Base-by-base conservation (phyloP, 2,329 filamentous ascomycete genomes). In the Colletotrichum siamense region DNA sequence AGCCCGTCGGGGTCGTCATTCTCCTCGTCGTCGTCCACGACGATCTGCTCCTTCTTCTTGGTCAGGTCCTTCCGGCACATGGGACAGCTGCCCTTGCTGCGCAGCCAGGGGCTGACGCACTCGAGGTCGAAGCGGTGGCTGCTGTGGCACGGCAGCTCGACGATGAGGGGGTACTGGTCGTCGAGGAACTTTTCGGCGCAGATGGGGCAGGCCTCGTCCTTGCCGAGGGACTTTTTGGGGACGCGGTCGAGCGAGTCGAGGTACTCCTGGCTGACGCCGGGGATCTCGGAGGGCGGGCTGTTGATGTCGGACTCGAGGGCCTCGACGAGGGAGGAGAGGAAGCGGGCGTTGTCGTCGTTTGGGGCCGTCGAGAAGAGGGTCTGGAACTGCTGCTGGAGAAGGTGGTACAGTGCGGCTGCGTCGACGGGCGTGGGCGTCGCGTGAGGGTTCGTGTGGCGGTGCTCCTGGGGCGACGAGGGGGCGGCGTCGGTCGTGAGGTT, bases 21-120 rank as follows among this genome's bases (percentile, higher is more conserved):
- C 26, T 91, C 89, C 22, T 91, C 89, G 0, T 86, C 86, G 4
- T 89, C 88, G 2, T 89, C 88, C 32, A 85, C 84, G 15, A 85
- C 82, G 22, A 85, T 85, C n/a, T 83, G 81, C 75, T 87, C 85
- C 81, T 87, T 86, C 86, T 91, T 91, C 86, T 89, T 88, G 36
- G 86, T 88, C 84, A 94, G 83, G 80, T 92, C 91, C 81, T 90
- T 88, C 76, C 92, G 85, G 82, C 92, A 93, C 85, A 93, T 86
- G 52, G 92, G 92, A 81, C 92, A 94, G 36, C 88, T 92, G 49
- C 92, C 92, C 83, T 93, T 92, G 80, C 90, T 88, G 82, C 89
- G 85, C 81, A 94, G 82, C 92, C 92, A 94, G 8, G 92, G 92
- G 5, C 88, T 90, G 3, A 94, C 91, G 80, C 92, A 94, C 84